These are phyloP conservation scores for Marchantia paleacea DNA, from an alignment of 225 moss, liverwort and hornwort species.

Conservation along the genomic window DNA sequence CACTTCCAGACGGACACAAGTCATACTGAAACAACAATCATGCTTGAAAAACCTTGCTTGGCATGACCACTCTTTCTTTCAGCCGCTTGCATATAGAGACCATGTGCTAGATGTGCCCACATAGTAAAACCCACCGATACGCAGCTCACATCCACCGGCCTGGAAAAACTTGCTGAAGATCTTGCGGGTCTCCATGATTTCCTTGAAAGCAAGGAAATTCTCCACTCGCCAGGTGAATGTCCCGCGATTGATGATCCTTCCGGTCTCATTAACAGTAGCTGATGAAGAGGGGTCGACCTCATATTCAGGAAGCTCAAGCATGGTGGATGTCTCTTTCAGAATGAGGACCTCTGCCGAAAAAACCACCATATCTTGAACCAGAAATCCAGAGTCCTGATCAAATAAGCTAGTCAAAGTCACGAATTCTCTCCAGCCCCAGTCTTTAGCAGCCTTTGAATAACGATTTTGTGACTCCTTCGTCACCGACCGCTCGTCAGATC, in stretches of 20 bases:
- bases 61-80: conserved; percentile 29
- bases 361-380: conserved; percentile 94
- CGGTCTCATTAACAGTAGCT: conserved; percentile 72
- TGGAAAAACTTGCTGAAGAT: conserved; percentile 99
- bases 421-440: conserved; percentile 99
- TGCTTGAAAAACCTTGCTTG: conserved; percentile 27
- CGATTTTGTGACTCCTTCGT: conserved; percentile 99
- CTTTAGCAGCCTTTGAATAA: conserved; percentile 99
- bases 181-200: conserved; percentile 99
- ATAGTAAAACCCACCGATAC: conserved; percentile 79
- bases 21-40: conserved; percentile 25
- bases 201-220: conserved; percentile 97
- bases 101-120: conserved; percentile 29
- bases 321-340: conserved; percentile 95
- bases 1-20: conserved; percentile 20
- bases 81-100: conserved; percentile 30
- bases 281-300: conserved; percentile 71
- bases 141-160: conserved; percentile 98
- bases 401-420: conserved; percentile 96
- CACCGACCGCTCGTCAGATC: conserved; percentile 91
- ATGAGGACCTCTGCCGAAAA: conserved; percentile 99
- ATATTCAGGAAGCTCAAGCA: conserved; percentile 91
- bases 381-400: conserved; percentile 98
- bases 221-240: conserved; percentile 99
- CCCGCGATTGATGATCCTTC: conserved; percentile 89